phyloP scores from a whole-genome alignment of 1,139 yeast genomes.

The Blastobotrys petasosporus region DNA sequence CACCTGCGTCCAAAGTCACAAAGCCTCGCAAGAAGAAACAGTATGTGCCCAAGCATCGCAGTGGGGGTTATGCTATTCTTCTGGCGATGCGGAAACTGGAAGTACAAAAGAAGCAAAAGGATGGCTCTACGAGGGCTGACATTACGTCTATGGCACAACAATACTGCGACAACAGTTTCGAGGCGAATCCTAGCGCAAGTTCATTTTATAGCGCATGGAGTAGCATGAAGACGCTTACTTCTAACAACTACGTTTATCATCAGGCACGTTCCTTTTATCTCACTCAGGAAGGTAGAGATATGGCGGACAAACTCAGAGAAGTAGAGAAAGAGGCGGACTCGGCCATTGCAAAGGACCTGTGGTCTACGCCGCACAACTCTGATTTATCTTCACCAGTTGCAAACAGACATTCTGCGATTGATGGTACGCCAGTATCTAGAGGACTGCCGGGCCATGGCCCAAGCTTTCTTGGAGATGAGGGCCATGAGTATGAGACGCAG shows the following conservation, averaged over 20 bases:
- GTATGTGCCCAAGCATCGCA: constrained; percentile 70
- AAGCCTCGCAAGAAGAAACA: constrained; percentile 29
- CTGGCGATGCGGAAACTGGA: constrained; percentile 57
- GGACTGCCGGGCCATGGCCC: no score
- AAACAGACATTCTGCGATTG: background rate
- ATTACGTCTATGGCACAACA: constrained; percentile 52
- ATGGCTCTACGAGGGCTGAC: constrained; percentile 51
- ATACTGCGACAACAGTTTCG: constrained; percentile 62
- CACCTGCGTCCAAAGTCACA: constrained; percentile 4
- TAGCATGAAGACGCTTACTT: constrained; percentile 56
- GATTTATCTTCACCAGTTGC: constrained; percentile 2
- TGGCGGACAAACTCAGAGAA: constrained; percentile 54
- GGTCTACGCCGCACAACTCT: constrained; percentile 14
- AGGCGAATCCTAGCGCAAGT: constrained; percentile 50
- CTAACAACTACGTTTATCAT: constrained; percentile 52
- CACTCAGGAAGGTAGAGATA: constrained; percentile 64
- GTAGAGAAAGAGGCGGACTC: constrained; percentile 35
- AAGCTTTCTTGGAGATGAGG: background rate
- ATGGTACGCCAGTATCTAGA: no score
- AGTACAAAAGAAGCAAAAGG: constrained; percentile 38
- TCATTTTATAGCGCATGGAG: constrained; percentile 75
- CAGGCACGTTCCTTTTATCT: constrained; percentile 50
- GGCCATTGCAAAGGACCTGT: constrained; percentile 3
- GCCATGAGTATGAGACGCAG: constrained; percentile 9
- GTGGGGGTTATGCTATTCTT: constrained; percentile 85